Evolutionary conservation across 2,329 filamentous ascomycete species (phyloP).

Genomic region (Cladophialophora immunda): DNA sequence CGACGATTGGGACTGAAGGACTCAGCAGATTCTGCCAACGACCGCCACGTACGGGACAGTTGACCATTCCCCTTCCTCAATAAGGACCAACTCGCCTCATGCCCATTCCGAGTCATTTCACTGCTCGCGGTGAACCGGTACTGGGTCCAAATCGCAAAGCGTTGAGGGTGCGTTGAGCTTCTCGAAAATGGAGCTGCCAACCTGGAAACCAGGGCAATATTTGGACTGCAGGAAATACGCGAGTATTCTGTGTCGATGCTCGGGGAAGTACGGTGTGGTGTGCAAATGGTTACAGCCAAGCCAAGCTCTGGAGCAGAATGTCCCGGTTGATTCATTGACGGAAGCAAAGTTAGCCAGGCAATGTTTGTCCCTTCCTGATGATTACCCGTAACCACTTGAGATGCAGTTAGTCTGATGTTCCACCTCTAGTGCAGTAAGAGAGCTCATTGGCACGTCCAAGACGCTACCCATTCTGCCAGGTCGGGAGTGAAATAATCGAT

Average conservation of each 20-base stretch:
- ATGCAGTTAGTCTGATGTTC: too few species aligned
- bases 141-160: neutral
- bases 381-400: too few species aligned
- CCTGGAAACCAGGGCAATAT: neutral
- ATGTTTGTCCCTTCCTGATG: too few species aligned
- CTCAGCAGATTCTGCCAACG: neutral
- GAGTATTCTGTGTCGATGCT: neutral
- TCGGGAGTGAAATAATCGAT: neutral
- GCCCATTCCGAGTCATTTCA: too few species aligned
- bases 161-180: neutral
- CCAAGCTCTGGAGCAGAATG: neutral
- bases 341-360: too few species aligned
- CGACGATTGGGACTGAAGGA: conserved; percentile 57
- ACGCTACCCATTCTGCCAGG: too few species aligned
- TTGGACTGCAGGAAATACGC: neutral
- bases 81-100: neutral
- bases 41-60: neutral
- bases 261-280: neutral
- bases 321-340: too few species aligned
- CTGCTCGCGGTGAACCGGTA: neutral
- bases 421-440: too few species aligned
- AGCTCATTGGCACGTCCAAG: too few species aligned
- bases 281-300: neutral
- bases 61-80: neutral
- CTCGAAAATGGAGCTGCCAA: neutral